Conservation (phyloP, 805 yeast species). For the Metschnikowia shivogae region DNA sequence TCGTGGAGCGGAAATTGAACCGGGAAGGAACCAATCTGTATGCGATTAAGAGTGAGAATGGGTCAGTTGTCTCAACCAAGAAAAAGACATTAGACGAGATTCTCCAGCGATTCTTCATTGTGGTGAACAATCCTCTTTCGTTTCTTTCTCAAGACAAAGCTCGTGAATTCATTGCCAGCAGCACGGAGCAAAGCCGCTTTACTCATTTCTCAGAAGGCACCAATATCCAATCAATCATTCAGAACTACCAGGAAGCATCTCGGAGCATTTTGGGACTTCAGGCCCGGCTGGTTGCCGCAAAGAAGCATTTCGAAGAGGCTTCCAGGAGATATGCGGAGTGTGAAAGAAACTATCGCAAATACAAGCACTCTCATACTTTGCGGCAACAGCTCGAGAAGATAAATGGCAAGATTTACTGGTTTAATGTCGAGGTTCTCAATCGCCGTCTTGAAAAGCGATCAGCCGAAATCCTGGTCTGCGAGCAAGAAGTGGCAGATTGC, state of each 20-base stretch:
- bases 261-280: slow-evolving; percentile 28
- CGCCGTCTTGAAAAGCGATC: slow-evolving; percentile 20
- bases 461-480: slow-evolving; percentile 12
- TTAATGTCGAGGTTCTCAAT: slow-evolving; percentile 32
- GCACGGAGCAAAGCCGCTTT: slow-evolving; percentile 70
- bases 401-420: slow-evolving; percentile 43
- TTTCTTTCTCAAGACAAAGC: slow-evolving; percentile 94
- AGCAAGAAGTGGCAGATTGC: slow-evolving; percentile 13
- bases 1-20: slow-evolving; percentile 62
- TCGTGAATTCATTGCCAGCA: slow-evolving; percentile 76
- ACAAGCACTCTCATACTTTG: slow-evolving; percentile 31
- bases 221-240: slow-evolving; percentile 59
- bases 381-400: slow-evolving; percentile 29
- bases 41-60: slow-evolving; percentile 48
- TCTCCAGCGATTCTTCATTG: slow-evolving; percentile 65
- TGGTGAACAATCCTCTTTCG: slow-evolving; percentile 87
- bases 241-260: slow-evolving; percentile 41
- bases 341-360: slow-evolving; percentile 29
- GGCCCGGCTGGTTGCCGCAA: slow-evolving; percentile 24
- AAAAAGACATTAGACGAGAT: slow-evolving; percentile 65
- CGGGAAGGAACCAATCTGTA: slow-evolving; percentile 52
- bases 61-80: slow-evolving; percentile 54
- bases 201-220: slow-evolving; percentile 79
- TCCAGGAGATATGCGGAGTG: slow-evolving; percentile 27
- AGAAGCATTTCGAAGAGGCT: slow-evolving; percentile 23